Evolutionary conservation across 306 rosid species (phyloP).

Genomic region (Nissolia schottii): DNA sequence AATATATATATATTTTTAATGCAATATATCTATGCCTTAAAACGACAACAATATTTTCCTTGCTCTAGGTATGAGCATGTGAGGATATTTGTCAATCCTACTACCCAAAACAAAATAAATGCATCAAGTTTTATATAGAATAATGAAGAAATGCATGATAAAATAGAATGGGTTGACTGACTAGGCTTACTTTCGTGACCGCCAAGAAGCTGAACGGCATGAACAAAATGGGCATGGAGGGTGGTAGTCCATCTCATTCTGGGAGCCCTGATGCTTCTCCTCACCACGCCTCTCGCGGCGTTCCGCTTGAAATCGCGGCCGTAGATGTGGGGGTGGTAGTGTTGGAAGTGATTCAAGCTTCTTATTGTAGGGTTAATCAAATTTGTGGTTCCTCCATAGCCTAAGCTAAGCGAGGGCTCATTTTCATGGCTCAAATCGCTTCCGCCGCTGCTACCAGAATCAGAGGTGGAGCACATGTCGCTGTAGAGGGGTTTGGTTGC

Average conservation of each 20-base stretch:
- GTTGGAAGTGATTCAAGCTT: conserved; percentile 15
- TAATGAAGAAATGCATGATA: neutral
- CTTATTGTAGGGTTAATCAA: conserved; percentile 11
- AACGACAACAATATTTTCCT: too few species aligned
- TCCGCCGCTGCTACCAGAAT: conserved; percentile 56
- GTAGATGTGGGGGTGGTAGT: conserved; percentile 44
- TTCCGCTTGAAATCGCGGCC: conserved; percentile 56
- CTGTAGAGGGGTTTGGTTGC: conserved; percentile 22
- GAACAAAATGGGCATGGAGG: conserved; percentile 91
- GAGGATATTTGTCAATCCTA: too few species aligned
- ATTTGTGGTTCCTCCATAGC: conserved; percentile 34
- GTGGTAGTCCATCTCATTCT: conserved; percentile 96
- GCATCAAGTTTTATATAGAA: neutral
- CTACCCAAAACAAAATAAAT: neutral
- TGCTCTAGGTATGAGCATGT: too few species aligned
- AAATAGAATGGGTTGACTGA: too few species aligned
- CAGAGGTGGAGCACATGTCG: conserved; percentile 52
- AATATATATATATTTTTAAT: too few species aligned
- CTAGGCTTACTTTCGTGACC: conserved; percentile 76
- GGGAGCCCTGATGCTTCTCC: conserved; percentile 77
- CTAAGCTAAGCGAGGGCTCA: conserved; percentile 53
- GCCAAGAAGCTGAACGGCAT: conserved; percentile 91
- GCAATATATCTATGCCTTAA: too few species aligned
- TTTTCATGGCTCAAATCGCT: conserved; percentile 70
- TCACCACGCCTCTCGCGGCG: conserved; percentile 32